A percentile compares a stretch with the other conserved stretches of the same genome.
These are phyloP conservation scores for Turritis glabra DNA, from an alignment of 345 rosid species.

Conservation along the genomic window DNA sequence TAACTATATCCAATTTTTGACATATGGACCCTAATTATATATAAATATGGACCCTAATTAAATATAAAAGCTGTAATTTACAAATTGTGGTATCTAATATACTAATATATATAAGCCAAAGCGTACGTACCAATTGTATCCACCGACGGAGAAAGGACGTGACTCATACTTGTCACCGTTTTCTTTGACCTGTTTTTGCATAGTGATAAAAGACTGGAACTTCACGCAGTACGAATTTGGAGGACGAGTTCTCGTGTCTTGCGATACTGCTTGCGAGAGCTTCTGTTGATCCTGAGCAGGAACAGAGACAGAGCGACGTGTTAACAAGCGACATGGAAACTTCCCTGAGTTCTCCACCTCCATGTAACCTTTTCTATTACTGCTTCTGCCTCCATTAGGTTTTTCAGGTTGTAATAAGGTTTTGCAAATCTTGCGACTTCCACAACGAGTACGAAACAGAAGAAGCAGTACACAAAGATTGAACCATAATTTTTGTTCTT, in stretches of 20 bases:
- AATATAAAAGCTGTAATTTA: too few species aligned
- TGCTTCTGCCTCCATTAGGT: slow-evolving; percentile 14
- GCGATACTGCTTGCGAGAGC: neutral
- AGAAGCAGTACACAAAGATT: slow-evolving; percentile 17
- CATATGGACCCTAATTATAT: too few species aligned
- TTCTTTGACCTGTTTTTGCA: slow-evolving; percentile 6
- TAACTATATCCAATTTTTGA: too few species aligned
- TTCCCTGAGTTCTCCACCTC: neutral
- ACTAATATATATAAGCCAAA: too few species aligned
- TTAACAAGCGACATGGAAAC: slow-evolving; percentile 17
- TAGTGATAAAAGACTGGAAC: slow-evolving; percentile 24
- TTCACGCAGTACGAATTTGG: slow-evolving; percentile 33
- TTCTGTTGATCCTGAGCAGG: slow-evolving; percentile 8
- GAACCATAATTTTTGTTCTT: slow-evolving; percentile 15
- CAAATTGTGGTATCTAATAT: too few species aligned
- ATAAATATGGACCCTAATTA: too few species aligned
- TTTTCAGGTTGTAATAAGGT: slow-evolving; percentile 29
- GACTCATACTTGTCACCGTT: slow-evolving; percentile 35
- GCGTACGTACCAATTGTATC: slow-evolving; percentile 33
- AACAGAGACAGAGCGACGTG: slow-evolving; percentile 3
- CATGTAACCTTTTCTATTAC: slow-evolving; percentile 21
- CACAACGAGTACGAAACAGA: slow-evolving; percentile 23
- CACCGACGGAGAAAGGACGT: slow-evolving; percentile 34
- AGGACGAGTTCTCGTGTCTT: slow-evolving; percentile 30
- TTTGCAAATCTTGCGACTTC: slow-evolving; percentile 28